Evolutionary conservation across 202 grass and related monocot genomes (phyloP).

Genomic region (Eragrostis tef): DNA sequence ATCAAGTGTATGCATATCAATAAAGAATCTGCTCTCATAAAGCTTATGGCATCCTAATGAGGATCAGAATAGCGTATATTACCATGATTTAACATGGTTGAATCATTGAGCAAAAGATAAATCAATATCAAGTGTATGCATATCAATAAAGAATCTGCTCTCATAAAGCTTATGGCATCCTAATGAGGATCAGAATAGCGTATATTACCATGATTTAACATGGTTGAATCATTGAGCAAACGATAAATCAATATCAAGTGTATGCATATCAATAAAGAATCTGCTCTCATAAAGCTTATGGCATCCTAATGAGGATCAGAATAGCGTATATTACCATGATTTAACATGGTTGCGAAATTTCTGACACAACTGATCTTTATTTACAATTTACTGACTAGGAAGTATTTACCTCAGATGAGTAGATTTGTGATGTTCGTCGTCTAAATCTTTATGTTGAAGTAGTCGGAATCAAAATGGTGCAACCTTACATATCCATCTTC

Average conservation of each 20-base stretch:
- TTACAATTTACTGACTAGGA: background rate
- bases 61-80: constrained; percentile 59
- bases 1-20: background rate
- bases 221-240: constrained; percentile 34
- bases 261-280: background rate
- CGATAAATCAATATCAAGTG: background rate
- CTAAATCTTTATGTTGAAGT: constrained; percentile 85
- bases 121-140: background rate
- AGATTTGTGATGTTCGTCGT: background rate
- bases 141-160: constrained; percentile 24
- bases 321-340: constrained; percentile 55
- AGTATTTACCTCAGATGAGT: constrained; percentile 31
- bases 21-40: constrained; percentile 45
- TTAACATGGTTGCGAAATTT: constrained; percentile 44
- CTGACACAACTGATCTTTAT: too few relatives aligned
- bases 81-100: constrained; percentile 43
- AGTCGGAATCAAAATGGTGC: constrained; percentile 88
- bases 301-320: constrained; percentile 53
- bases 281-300: constrained; percentile 46
- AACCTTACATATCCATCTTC: constrained; percentile 97
- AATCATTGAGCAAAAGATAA: constrained; percentile 34
- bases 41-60: constrained; percentile 43
- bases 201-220: constrained; percentile 45
- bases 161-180: constrained; percentile 46
- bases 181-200: constrained; percentile 54